A percentile compares a stretch with the other conserved stretches of the same genome.
phyloP scores from a whole-genome alignment of 352 stramenopile species.

The Blastocystis sp. region DNA sequence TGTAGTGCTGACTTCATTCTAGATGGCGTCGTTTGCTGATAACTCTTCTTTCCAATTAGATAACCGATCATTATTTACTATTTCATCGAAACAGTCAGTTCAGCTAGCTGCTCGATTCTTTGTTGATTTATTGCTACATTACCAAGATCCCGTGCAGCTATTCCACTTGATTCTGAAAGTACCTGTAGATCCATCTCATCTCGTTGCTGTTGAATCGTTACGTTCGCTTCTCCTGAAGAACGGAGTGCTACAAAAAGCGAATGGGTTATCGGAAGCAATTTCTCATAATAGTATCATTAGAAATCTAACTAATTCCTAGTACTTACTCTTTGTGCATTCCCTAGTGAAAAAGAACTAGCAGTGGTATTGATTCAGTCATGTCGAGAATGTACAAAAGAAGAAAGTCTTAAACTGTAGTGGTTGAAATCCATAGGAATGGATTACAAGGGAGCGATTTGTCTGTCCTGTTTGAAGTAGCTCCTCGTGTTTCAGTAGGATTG shows the following conservation, averaged over 20 bases:
- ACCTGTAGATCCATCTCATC: not conserved
- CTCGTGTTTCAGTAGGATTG: not conserved
- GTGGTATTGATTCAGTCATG: not conserved
- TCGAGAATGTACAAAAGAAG: not conserved
- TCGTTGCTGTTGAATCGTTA: not conserved
- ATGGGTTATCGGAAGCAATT: not conserved
- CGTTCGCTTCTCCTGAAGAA: not conserved
- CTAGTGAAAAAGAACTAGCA: not conserved
- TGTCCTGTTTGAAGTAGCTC: not conserved
- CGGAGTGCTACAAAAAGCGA: not conserved
- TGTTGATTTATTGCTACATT: too few species aligned
- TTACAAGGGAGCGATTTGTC: not conserved
- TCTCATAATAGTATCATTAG: not conserved
- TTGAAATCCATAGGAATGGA: not conserved
- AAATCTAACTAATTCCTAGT: not conserved
- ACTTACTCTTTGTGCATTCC: not conserved
- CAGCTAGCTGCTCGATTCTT: not conserved
- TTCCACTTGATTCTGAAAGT: not conserved
- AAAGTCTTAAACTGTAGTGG: not conserved
- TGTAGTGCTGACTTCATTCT: not conserved
- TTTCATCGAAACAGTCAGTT: not conserved
- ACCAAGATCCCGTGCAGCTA: not conserved
- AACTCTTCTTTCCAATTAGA: not conserved
- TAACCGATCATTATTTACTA: not conserved
- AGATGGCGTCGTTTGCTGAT: not conserved